Evolutionary conservation across 2,329 filamentous ascomycete species (phyloP), one percentile per base, ranked within the genome.

Genomic region (Colletotrichum tropicale): DNA sequence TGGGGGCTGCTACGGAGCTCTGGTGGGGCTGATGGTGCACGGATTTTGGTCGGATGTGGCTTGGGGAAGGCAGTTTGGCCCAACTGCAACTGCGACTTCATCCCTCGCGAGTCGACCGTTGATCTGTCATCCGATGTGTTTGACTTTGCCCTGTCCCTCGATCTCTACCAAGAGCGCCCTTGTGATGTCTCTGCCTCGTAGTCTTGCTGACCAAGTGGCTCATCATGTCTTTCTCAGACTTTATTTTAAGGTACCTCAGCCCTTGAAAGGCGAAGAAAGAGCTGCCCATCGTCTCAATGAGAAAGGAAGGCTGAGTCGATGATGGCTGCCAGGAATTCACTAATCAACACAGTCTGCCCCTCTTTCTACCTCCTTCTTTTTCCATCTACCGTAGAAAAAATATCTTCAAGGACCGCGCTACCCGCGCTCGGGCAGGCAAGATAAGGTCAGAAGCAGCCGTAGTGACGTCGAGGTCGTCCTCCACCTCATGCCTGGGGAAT

Each of bases 51-150:
- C 28, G 58, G 58, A 18, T 61, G 58, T 34, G 28, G 30, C 43
- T 48, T 48, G n/a, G 43, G 43, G 1, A 48, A 48, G 43, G n/a
- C 43, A 48, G 58, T n/a, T 56, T 67, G 55, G 68, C 55, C 26
- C 16, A 24, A 34, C 52, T 60, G n/a, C 43, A 48, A 48, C 13
- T 34, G 66, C 66, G 66, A 75, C 73, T 64, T 72, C 73, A 75
- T 75, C 73, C 73, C 73, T 75, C 48, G 60, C 24, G 21, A 75
- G 66, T 69, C 58, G 69, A 28, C 73, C 38, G 69, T 67, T 67
- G 62, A 72, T 43, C 69, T 64, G 52, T 67, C 62, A 58, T 72
- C 55, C 62, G 38, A 67, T 66, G 9, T 43, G 18, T n/a, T 21
- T 55, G 38, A 66, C 48, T 34, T 28, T 28, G 60, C 61, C 67